Percentiles rank a stretch among this genome's conserved stretches.
Evolutionary conservation across 306 rosid genomes (phyloP).

Genomic region (Crotalaria pallida): DNA sequence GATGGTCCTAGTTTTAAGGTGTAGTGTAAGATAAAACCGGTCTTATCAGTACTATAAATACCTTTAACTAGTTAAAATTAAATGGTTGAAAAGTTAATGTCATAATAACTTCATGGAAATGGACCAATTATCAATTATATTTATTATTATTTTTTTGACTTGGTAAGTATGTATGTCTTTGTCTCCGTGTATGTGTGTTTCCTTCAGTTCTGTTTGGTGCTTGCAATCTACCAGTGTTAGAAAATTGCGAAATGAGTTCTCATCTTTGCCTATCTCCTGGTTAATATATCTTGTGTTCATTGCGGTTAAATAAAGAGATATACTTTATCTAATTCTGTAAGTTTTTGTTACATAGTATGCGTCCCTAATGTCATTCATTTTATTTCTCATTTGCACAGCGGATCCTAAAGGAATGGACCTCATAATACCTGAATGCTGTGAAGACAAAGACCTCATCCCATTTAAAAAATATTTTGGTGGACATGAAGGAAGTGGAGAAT

Average conservation of each 20-base stretch:
- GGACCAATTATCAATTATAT: neutral
- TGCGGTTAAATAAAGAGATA: neutral
- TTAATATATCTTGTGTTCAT: neutral
- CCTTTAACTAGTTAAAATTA: neutral
- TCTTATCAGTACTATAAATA: neutral
- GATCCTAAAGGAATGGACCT: slow-evolving; percentile 82
- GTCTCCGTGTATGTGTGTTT: too few relatives aligned
- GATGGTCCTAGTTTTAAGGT: neutral
- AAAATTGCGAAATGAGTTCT: neutral
- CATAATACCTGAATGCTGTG: slow-evolving; percentile 64
- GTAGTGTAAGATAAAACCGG: neutral
- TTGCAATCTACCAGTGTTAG: neutral
- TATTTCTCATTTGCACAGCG: slow-evolving; percentile 36
- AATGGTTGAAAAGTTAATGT: neutral
- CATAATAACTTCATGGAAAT: neutral
- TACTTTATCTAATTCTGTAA: neutral
- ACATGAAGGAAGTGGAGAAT: slow-evolving; percentile 83
- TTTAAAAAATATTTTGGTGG: slow-evolving; percentile 78
- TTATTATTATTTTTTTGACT: neutral
- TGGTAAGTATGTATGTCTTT: too few relatives aligned
- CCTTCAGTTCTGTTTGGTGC: neutral
- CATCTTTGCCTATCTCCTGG: neutral
- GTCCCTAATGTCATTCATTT: neutral
- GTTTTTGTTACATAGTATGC: neutral
- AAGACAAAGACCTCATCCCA: slow-evolving; percentile 52